A percentile compares a stretch with the other conserved stretches of the same genome.
phyloP scores from a whole-genome alignment of 768 basidiomycete genomes.

The Glaciozyma martinii region DNA sequence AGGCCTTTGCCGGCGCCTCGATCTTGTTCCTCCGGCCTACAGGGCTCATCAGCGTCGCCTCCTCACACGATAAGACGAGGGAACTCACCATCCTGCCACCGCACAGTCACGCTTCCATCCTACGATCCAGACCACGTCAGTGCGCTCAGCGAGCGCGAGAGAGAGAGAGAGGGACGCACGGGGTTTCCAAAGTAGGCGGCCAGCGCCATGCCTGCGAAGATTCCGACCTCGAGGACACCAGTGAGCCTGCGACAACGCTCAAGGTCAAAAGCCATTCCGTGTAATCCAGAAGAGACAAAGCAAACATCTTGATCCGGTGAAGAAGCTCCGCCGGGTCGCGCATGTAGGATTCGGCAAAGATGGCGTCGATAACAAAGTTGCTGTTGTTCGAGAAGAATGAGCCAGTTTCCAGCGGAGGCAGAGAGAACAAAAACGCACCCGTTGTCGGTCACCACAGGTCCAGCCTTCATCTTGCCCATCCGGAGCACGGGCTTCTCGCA shows the following conservation, averaged over 20 bases:
- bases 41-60: too few relatives aligned
- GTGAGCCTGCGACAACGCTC: slow-evolving; percentile 54
- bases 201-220: slow-evolving; percentile 87
- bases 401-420: background rate
- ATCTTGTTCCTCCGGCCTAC: too few relatives aligned
- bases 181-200: slow-evolving; percentile 74
- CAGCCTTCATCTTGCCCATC: slow-evolving; percentile 82
- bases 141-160: background rate
- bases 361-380: slow-evolving; percentile 95
- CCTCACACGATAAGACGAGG: too few relatives aligned
- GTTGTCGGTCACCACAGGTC: slow-evolving; percentile 93
- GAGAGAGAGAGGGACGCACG: background rate
- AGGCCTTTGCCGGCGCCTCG: too few relatives aligned
- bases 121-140: background rate
- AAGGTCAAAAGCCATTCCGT: background rate
- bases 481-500: slow-evolving; percentile 58
- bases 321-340: slow-evolving; percentile 52
- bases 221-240: slow-evolving; percentile 94
- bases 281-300: background rate
- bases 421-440: slow-evolving; percentile 41
- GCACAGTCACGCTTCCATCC: slow-evolving; percentile 3
- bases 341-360: slow-evolving; percentile 64
- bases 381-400: background rate
- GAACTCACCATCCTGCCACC: slow-evolving; percentile 19
- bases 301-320: slow-evolving; percentile 56